phyloP scores from a whole-genome alignment of 352 stramenopile genomes.

The Phytophthora pluvialis region DNA sequence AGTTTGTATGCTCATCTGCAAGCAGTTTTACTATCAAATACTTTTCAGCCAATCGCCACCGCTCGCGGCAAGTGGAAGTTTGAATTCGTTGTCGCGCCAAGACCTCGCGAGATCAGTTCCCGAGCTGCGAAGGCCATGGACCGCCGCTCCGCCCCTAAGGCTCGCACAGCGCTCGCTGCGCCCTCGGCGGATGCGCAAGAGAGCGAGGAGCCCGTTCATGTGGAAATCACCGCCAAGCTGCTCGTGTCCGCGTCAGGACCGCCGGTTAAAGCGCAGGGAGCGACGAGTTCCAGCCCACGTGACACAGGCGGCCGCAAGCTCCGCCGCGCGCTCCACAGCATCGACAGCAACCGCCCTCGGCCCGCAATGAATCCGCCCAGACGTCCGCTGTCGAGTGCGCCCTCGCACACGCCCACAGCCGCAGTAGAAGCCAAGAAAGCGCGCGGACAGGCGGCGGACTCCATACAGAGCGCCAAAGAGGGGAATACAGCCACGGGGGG shows the following conservation, averaged over 20 bases:
- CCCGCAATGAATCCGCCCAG: constrained; percentile 1
- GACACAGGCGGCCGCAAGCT: constrained; percentile 10
- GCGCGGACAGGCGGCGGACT: not conserved
- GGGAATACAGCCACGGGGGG: not conserved
- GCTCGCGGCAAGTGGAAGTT: constrained; percentile 42
- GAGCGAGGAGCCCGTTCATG: constrained; percentile 36
- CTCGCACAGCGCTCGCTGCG: not conserved
- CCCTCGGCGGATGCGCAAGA: constrained; percentile 33
- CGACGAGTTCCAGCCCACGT: constrained; percentile 3
- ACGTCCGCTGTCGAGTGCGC: not conserved
- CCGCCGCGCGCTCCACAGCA: constrained; percentile 37
- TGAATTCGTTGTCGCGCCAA: constrained; percentile 38
- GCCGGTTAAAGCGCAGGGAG: constrained; percentile 17
- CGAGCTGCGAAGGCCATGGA: constrained; percentile 35
- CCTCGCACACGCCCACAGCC: not conserved
- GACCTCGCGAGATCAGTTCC: constrained; percentile 17
- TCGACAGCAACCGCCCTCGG: constrained; percentile 34
- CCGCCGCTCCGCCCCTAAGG: constrained; percentile 1
- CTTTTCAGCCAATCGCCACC: constrained; percentile 32
- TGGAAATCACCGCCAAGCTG: constrained; percentile 3
- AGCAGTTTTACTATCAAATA: not conserved
- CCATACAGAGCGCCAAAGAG: not conserved
- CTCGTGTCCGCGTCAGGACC: constrained; percentile 12
- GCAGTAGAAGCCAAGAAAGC: constrained; percentile 22
- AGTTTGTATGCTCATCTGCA: constrained; percentile 30